phyloP scores from a whole-genome alignment of 495 filamentous ascomycete species.

The Penicillium paxilli region DNA sequence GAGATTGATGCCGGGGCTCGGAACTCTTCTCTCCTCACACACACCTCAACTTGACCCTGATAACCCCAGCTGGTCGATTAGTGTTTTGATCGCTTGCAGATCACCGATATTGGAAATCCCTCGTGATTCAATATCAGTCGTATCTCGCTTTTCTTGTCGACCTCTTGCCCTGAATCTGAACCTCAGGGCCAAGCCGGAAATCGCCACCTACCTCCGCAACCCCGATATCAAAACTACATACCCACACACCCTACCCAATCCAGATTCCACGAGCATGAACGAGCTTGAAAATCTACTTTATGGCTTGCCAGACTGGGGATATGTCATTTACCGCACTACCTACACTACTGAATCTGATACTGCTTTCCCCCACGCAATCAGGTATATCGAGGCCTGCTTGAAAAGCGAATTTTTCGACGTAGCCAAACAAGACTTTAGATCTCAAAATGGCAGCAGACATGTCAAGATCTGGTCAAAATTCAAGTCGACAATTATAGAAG shows the following conservation, averaged over 20 bases:
- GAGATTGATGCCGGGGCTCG: not conserved
- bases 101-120: not conserved
- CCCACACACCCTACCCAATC: not conserved
- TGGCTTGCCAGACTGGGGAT: conserved; percentile 1
- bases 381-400: conserved; percentile 9
- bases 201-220: conserved; percentile 8
- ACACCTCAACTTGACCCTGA: too few species aligned
- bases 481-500: conserved; percentile 42
- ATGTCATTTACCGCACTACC: conserved; percentile 12
- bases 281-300: not conserved
- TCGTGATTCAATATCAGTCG: not conserved
- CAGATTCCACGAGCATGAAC: not conserved
- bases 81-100: too few species aligned
- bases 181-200: not conserved
- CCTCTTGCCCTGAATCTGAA: not conserved
- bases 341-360: conserved; percentile 10
- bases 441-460: not conserved
- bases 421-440: not conserved
- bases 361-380: conserved; percentile 4
- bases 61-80: too few species aligned
- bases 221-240: not conserved
- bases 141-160: not conserved
- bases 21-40: not conserved
- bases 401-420: not conserved
- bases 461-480: not conserved